Conservation (phyloP, 2,329 filamentous ascomycete genomes). For the Paracamarosporium sp. region DNA sequence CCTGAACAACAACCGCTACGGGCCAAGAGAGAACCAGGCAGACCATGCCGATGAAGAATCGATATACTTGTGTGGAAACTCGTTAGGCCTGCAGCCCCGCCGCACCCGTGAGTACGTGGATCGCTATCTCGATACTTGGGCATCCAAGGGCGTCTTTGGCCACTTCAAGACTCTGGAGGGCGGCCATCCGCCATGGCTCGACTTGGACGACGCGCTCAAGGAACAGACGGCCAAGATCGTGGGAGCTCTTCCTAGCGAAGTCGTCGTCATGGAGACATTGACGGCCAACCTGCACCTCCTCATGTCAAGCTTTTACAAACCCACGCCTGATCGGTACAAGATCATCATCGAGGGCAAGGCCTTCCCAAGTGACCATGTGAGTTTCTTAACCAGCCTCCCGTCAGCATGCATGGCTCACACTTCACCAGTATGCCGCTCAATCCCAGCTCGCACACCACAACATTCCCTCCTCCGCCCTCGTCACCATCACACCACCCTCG, state of each 20-base stretch:
- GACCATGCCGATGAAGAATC: slow-evolving; percentile 48
- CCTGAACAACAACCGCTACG: slow-evolving; percentile 65
- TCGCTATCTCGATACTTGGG: slow-evolving; percentile 82
- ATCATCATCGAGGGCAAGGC: slow-evolving; percentile 90
- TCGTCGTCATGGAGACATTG: slow-evolving; percentile 87
- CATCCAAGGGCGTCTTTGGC: slow-evolving; percentile 80
- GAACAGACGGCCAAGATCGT: slow-evolving; percentile 75
- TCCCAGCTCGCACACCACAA: slow-evolving; percentile 78
- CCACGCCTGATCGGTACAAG: slow-evolving; percentile 71
- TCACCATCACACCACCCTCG: slow-evolving; percentile 71
- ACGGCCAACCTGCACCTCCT: slow-evolving; percentile 82
- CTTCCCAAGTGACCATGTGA: slow-evolving; percentile 83
- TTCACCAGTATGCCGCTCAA: slow-evolving; percentile 75
- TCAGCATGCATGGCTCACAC: background rate
- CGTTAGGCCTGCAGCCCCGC: slow-evolving; percentile 81
- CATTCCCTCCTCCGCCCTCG: slow-evolving; percentile 71
- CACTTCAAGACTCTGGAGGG: slow-evolving; percentile 76
- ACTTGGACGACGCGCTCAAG: slow-evolving; percentile 78
- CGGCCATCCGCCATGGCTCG: slow-evolving; percentile 75
- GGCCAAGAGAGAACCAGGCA: slow-evolving; percentile 3
- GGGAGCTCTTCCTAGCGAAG: slow-evolving; percentile 74
- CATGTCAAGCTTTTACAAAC: slow-evolving; percentile 84
- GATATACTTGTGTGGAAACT: slow-evolving; percentile 91
- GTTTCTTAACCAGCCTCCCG: background rate
- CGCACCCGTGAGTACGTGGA: slow-evolving; percentile 70